These are phyloP conservation scores for Maudiozyma serrabonitensis DNA, from an alignment of 805 yeast genomes.

Conservation along the genomic window DNA sequence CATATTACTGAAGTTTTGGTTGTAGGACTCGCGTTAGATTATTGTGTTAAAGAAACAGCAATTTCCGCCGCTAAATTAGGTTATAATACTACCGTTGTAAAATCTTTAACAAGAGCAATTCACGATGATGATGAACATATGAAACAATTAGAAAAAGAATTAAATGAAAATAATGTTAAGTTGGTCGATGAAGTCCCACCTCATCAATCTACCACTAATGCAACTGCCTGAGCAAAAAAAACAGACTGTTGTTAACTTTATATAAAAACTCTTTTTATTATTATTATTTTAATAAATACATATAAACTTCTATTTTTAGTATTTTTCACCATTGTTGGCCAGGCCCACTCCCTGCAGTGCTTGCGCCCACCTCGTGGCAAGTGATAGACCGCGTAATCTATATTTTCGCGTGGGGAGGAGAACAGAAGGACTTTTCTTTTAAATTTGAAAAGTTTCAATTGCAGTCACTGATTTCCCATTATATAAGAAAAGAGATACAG, in stretches of 20 bases:
- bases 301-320: not conserved
- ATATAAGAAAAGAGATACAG: no score
- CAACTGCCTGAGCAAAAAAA: not conserved
- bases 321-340: no score
- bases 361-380: no score
- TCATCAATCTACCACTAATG: not conserved
- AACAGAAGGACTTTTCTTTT: no score
- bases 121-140: constrained; percentile 32
- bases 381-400: no score
- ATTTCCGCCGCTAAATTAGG: constrained; percentile 56
- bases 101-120: constrained; percentile 49
- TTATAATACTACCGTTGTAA: constrained; percentile 51
- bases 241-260: no score
- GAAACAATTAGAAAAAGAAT: constrained; percentile 12
- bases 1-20: constrained; percentile 53
- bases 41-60: constrained; percentile 73
- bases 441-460: no score
- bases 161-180: constrained; percentile 12
- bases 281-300: no score
- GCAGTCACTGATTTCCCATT: no score
- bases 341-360: not conserved
- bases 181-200: not conserved
- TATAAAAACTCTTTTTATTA: no score
- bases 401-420: no score
- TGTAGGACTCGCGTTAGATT: constrained; percentile 82